Evolutionary conservation across 306 rosid genomes (phyloP).

Genomic region (Hippophae rhamnoides): DNA sequence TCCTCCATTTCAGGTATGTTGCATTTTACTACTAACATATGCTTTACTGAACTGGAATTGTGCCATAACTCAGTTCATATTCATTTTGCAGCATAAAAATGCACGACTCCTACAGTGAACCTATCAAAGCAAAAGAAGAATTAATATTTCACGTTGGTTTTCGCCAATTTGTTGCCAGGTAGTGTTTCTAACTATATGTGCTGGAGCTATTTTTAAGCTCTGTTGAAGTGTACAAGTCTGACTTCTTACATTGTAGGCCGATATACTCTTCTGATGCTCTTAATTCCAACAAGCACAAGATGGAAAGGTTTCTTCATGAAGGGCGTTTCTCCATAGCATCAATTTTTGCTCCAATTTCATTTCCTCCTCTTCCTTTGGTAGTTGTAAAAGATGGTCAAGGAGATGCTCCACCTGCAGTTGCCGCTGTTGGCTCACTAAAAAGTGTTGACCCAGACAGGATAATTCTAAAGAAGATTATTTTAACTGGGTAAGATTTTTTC

Average conservation of each 20-base stretch:
- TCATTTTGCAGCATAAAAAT: slow-evolving; percentile 65
- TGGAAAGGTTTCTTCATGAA: slow-evolving; percentile 97
- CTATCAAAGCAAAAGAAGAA: slow-evolving; percentile 86
- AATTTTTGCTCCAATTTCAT: slow-evolving; percentile 78
- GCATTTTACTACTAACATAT: slow-evolving; percentile 1
- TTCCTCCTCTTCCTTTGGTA: slow-evolving; percentile 77
- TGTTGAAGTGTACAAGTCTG: background rate
- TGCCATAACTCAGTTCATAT: slow-evolving; percentile 7
- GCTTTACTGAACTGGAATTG: background rate
- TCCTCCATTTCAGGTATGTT: slow-evolving; percentile 81
- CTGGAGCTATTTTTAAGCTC: slow-evolving; percentile 3
- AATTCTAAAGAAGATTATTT: slow-evolving; percentile 72
- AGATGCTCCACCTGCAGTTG: slow-evolving; percentile 42
- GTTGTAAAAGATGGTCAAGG: slow-evolving; percentile 47
- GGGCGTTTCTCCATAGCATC: slow-evolving; percentile 86
- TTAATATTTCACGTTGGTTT: slow-evolving; percentile 85
- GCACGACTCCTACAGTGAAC: slow-evolving; percentile 55
- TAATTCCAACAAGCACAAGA: slow-evolving; percentile 80
- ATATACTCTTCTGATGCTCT: slow-evolving; percentile 69
- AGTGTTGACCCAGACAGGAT: slow-evolving; percentile 75
- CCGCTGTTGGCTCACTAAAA: slow-evolving; percentile 80
- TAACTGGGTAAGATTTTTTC: slow-evolving; percentile 63
- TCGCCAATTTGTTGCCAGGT: slow-evolving; percentile 94
- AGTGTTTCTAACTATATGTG: slow-evolving; percentile 5
- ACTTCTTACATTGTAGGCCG: slow-evolving; percentile 48